Evolutionary conservation across 2,329 filamentous ascomycete genomes (phyloP).

Genomic region (Graphilbum ipis-grandicollis): DNA sequence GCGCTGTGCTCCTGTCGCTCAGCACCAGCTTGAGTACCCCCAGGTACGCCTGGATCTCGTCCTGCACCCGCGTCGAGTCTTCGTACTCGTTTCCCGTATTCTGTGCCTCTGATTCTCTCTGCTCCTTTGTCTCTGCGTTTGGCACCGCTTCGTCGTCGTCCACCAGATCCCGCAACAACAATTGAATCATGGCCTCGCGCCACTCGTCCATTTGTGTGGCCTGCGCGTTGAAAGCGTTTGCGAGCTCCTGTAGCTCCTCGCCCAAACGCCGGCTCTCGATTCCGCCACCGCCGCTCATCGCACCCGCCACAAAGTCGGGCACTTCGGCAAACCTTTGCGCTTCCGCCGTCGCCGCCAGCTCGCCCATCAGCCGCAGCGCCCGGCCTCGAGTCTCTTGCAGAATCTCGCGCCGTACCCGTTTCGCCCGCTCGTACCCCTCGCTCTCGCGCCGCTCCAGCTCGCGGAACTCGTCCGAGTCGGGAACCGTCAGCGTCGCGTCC

Average conservation of each 20-base stretch:
- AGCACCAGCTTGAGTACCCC: slow-evolving; percentile 58
- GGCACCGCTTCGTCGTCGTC: slow-evolving; percentile 51
- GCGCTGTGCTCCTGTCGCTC: slow-evolving; percentile 59
- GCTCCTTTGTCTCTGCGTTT: neutral
- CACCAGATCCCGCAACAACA: slow-evolving; percentile 58
- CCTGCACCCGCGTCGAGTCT: slow-evolving; percentile 71
- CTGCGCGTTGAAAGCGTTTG: slow-evolving; percentile 52
- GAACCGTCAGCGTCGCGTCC: slow-evolving; percentile 42
- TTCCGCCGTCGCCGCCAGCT: slow-evolving; percentile 34
- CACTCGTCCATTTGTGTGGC: slow-evolving; percentile 54
- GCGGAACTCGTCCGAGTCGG: slow-evolving; percentile 50
- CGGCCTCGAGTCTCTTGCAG: slow-evolving; percentile 40
- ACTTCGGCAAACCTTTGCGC: slow-evolving; percentile 43
- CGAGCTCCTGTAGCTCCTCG: slow-evolving; percentile 48
- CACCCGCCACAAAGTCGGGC: slow-evolving; percentile 37
- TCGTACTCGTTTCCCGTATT: slow-evolving; percentile 89
- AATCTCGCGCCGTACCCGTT: slow-evolving; percentile 60
- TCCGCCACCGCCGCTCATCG: too few species aligned
- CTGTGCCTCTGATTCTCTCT: too few species aligned
- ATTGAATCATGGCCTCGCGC: slow-evolving; percentile 54
- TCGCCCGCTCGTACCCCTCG: slow-evolving; percentile 61
- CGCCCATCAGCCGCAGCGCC: slow-evolving; percentile 46
- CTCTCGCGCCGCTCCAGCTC: slow-evolving; percentile 53
- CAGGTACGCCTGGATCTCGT: slow-evolving; percentile 77
- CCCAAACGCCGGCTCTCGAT: slow-evolving; percentile 55